A percentile compares a stretch with the other conserved stretches of the same genome.
These are phyloP conservation scores for Centella asiatica DNA, from an alignment of 129 eudicot species.

Conservation along the genomic window DNA sequence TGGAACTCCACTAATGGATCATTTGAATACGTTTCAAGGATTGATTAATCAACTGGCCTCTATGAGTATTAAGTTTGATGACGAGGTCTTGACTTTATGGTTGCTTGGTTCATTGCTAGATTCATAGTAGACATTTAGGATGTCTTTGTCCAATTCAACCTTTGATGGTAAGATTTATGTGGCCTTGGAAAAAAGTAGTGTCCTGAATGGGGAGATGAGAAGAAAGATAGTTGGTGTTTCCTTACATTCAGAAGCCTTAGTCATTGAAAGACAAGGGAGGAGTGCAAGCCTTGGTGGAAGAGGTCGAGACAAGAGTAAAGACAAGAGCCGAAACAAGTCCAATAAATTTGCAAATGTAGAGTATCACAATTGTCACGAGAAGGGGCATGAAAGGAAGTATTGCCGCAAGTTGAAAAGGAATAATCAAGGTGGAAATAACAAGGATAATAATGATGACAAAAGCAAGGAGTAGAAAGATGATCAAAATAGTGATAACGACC, in stretches of 20 bases:
- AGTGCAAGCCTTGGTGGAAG: not conserved
- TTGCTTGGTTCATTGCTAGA: slow-evolving; percentile 10
- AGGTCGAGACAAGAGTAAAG: not conserved
- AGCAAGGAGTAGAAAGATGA: no score
- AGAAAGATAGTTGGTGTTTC: not conserved
- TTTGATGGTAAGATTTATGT: not conserved
- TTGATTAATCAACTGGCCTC: not conserved
- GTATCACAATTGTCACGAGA: not conserved
- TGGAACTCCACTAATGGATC: not conserved
- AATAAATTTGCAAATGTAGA: not conserved
- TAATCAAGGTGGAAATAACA: not conserved
- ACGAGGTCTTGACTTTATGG: slow-evolving; percentile 2
- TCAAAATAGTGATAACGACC: not conserved
- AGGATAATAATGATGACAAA: no score
- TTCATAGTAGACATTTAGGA: not conserved
- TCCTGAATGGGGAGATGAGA: slow-evolving; percentile 4
- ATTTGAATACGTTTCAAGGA: not conserved
- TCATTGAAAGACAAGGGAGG: not conserved
- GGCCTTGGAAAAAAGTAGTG: not conserved
- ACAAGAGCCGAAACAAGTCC: not conserved
- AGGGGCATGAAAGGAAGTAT: not conserved
- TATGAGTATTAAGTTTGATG: slow-evolving; percentile 19
- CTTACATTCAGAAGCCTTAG: not conserved
- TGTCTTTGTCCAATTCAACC: not conserved
- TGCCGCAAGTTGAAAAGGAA: not conserved